A percentile compares a stretch with the other conserved stretches of the same genome.
phyloP scores from a whole-genome alignment of 2,329 filamentous ascomycete species.

The Clarireedia hainanense region DNA sequence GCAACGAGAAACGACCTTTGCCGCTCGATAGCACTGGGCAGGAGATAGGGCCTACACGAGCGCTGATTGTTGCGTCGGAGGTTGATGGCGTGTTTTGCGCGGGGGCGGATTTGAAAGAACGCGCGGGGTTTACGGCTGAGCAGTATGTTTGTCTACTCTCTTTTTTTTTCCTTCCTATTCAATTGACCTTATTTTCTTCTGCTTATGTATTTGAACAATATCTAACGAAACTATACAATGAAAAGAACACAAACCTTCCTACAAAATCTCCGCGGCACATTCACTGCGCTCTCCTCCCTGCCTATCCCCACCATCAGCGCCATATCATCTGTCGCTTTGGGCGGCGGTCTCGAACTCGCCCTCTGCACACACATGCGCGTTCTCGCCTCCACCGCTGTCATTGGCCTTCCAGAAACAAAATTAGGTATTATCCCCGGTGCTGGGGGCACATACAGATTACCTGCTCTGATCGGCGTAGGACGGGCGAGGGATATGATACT shows the following conservation, averaged over 20 bases:
- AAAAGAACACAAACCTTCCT: constrained; percentile 74
- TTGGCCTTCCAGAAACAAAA: constrained; percentile 85
- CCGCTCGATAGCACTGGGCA: too few relatives aligned
- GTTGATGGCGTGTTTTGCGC: constrained; percentile 88
- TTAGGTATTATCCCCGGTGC: constrained; percentile 93
- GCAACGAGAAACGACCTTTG: constrained; percentile 38
- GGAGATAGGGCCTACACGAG: constrained; percentile 55
- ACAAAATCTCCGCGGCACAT: constrained; percentile 63
- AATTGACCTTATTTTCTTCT: not conserved
- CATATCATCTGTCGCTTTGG: constrained; percentile 77
- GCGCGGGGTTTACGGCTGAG: constrained; percentile 64
- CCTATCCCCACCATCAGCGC: constrained; percentile 87
- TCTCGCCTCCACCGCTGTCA: constrained; percentile 66
- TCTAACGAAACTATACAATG: constrained; percentile 3
- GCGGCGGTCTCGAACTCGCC: constrained; percentile 88
- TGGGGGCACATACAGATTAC: constrained; percentile 84
- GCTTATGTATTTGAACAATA: not conserved
- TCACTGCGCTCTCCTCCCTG: constrained; percentile 64
- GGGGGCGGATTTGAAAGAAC: constrained; percentile 89
- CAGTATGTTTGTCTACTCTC: constrained; percentile 46
- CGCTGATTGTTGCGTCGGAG: constrained; percentile 75
- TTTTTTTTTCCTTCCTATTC: not conserved
- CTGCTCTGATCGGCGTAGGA: constrained; percentile 67
- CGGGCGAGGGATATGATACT: constrained; percentile 86
- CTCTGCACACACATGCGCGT: constrained; percentile 86